These are phyloP conservation scores for Diaporthe eres DNA, from an alignment of 2,329 filamentous ascomycete genomes.

Conservation along the genomic window DNA sequence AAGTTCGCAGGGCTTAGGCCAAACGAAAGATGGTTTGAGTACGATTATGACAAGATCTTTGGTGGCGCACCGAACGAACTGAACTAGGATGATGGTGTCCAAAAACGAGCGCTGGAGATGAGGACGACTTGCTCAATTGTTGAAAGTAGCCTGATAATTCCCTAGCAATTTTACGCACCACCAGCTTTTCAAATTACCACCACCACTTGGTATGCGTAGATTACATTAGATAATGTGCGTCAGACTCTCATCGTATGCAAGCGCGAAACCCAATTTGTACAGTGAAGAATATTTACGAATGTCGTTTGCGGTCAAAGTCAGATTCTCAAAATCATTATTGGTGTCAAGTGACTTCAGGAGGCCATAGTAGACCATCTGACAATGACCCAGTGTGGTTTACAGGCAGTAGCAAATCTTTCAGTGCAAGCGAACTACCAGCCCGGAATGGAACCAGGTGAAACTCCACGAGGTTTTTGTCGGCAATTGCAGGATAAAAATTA, in stretches of 20 bases:
- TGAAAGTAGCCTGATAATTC: neutral
- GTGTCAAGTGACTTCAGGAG: too few species aligned
- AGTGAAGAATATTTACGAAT: neutral
- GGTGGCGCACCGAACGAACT: neutral
- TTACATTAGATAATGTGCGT: neutral
- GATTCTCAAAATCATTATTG: neutral
- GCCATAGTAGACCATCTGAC: too few species aligned
- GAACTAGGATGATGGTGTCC: neutral
- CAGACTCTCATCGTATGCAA: neutral
- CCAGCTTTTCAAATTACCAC: neutral
- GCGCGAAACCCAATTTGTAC: neutral
- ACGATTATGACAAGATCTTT: conserved; percentile 65
- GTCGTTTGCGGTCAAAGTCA: neutral
- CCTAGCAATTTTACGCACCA: neutral
- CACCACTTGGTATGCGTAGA: neutral
- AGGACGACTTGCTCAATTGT: neutral
- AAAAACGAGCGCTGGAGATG: neutral
- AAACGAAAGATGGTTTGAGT: conserved; percentile 68
- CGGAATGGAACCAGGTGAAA: neutral
- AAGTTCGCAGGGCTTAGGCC: conserved; percentile 70
- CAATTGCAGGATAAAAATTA: neutral
- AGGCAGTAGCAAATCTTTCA: neutral
- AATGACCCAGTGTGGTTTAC: neutral
- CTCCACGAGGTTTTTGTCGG: neutral
- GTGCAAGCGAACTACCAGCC: neutral